Evolutionary conservation across 148 eudicot species (phyloP).

Genomic region (Rhododendron molle): DNA sequence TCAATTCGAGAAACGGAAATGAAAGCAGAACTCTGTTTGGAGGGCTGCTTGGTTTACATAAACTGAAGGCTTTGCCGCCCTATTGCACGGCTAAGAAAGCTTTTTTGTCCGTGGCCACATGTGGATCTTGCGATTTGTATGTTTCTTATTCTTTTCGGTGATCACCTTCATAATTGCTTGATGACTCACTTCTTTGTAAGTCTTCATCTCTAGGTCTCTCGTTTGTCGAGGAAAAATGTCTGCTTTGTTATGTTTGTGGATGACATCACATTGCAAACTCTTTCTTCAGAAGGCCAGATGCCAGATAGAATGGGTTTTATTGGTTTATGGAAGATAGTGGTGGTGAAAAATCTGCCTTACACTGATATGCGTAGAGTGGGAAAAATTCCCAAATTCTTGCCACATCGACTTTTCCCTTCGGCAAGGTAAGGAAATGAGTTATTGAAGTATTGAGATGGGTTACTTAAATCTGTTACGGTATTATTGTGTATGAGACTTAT

Average conservation of each 20-base stretch:
- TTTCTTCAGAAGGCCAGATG: conserved; percentile 80
- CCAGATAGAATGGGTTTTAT: conserved; percentile 88
- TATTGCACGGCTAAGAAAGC: background rate
- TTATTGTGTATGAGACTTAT: background rate
- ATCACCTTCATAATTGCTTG: conserved; percentile 1
- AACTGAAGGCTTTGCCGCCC: background rate
- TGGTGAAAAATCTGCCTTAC: conserved; percentile 91
- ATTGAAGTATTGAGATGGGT: background rate
- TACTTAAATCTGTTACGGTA: background rate
- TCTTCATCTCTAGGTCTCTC: conserved; percentile 62
- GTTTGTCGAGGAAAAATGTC: conserved; percentile 86
- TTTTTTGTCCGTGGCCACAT: background rate
- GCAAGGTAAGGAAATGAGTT: conserved; percentile 58
- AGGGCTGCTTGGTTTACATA: background rate
- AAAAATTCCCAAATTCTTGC: conserved; percentile 86
- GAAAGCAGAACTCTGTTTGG: background rate
- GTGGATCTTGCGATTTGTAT: background rate
- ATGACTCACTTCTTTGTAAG: background rate
- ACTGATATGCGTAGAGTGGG: conserved; percentile 96
- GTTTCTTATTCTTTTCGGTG: background rate
- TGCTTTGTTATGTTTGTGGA: conserved; percentile 99
- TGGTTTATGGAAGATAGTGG: conserved; percentile 89
- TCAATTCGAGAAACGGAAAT: background rate
- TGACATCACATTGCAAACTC: conserved; percentile 68
- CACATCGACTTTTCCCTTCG: conserved; percentile 87